Base-by-base conservation (phyloP, 1,284 basidiomycete species). In the Volvariella volvacea region DNA sequence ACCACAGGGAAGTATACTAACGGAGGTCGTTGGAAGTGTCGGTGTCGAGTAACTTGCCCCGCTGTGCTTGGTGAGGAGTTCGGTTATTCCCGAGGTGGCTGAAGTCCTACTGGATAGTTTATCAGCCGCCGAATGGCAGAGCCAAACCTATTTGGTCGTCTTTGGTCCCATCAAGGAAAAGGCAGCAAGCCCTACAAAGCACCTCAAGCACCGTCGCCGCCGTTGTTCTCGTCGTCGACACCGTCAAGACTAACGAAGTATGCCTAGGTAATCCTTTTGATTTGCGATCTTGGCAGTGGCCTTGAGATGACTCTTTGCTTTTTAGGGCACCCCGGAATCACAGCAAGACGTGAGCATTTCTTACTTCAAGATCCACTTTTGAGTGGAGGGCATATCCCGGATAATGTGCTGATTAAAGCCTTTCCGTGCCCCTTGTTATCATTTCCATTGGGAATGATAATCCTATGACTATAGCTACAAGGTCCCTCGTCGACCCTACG, bases 401-500 rank as follows among this genome's bases (percentile, higher is more conserved):
- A 36, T 36, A 36, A 65, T 64, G 70, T 69, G 74, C 74, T 77
- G 72, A 78, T 71, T 41, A 61, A 71, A 74, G 34, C 34, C 34
- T 36, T 20, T 36, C 74, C 73, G 71, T 79, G 76, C 73, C 75
- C 72, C 72, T 70, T 68, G 59, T 61, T 59, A 54, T 66, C 60
- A 54, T 56, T 61, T 57, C 67, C 68, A 67, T 36, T 28, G 25
- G 6, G 25, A 12, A 28, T 28, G 25, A 28, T 28, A 28, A 28
- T 20, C 34, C 34, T 70, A 67, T 69, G 64, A 59, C 55, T 64
- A 73, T 70, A 93, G 90, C 70, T 92, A 92, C 78, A 93, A 95
- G 81, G 93, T 98, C 78, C 95, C 95, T 64, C 92, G 88, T 80
- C 87, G 95, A 67, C 88, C 95, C 65, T 98, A 88, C 73, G 93